These are phyloP conservation scores for Starmerella gropengiesseri DNA, from an alignment of 805 yeast species.

Conservation along the genomic window DNA sequence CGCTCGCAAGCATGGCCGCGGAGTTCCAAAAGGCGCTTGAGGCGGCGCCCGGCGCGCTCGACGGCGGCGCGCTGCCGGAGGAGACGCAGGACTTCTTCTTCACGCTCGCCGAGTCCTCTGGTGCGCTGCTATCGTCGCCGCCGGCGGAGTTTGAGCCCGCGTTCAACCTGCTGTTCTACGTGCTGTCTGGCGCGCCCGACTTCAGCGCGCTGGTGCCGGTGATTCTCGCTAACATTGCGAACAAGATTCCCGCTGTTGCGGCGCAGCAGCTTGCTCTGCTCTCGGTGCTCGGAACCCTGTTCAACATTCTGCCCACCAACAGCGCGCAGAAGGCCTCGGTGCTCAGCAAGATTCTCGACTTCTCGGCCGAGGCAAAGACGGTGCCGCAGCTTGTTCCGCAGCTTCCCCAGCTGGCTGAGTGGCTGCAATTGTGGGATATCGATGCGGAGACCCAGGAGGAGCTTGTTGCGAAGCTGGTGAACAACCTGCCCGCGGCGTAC, in stretches of 20 bases:
- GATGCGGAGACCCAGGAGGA: constrained; percentile 23
- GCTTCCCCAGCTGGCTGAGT: constrained; percentile 30
- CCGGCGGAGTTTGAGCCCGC: constrained; percentile 33
- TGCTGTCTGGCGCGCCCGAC: constrained; percentile 29
- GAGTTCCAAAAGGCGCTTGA: constrained; percentile 21
- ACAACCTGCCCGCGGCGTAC: constrained; percentile 14
- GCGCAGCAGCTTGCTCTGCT: constrained; percentile 27
- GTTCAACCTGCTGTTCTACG: constrained; percentile 32
- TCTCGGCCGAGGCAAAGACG: constrained; percentile 29
- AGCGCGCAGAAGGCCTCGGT: constrained; percentile 28
- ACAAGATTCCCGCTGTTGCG: constrained; percentile 21
- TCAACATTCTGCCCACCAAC: constrained; percentile 30
- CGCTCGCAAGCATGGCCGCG: constrained; percentile 25
- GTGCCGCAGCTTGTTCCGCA: constrained; percentile 30
- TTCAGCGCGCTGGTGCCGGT: constrained; percentile 27
- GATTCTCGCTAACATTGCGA: constrained; percentile 27
- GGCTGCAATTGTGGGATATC: constrained; percentile 32
- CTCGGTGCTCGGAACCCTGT: constrained; percentile 32
- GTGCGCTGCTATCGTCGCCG: constrained; percentile 27
- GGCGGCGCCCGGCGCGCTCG: constrained; percentile 19
- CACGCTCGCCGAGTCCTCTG: constrained; percentile 27
- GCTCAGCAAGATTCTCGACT: constrained; percentile 28
- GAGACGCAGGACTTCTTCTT: constrained; percentile 24
- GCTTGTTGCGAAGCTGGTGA: constrained; percentile 25
- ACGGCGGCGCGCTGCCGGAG: constrained; percentile 7